These are phyloP conservation scores for Coemansia erecta DNA, from an alignment of 192 early-diverging fungal genomes.

Conservation along the genomic window DNA sequence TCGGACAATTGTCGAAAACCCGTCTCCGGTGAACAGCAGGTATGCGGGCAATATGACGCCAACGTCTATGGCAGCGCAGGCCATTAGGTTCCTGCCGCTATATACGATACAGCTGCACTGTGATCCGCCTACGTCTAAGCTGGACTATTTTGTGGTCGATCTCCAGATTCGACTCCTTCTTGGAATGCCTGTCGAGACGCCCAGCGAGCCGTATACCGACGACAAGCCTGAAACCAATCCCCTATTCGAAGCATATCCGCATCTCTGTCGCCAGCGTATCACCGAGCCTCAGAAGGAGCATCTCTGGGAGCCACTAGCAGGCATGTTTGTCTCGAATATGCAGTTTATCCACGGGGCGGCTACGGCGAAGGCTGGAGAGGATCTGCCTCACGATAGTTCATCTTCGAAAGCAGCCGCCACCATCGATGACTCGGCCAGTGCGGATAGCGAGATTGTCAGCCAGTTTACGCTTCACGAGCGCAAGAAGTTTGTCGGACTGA, in stretches of 20 bases:
- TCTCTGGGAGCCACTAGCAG: conserved; percentile 68
- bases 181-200: conserved; percentile 48
- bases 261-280: conserved; percentile 55
- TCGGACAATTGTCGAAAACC: conserved; percentile 29
- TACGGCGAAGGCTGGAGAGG: not conserved
- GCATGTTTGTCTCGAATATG: conserved; percentile 56
- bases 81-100: conserved; percentile 62
- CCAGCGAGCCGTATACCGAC: conserved; percentile 7
- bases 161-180: conserved; percentile 64
- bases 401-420: conserved; percentile 1
- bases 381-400: not conserved
- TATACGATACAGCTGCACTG: conserved; percentile 66
- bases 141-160: conserved; percentile 66
- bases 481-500: conserved; percentile 58
- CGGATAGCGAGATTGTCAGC: conserved; percentile 21
- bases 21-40: not conserved
- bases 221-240: conserved; percentile 21
- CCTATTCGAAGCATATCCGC: conserved; percentile 61
- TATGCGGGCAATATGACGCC: conserved; percentile 19
- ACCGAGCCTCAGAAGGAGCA: conserved; percentile 62
- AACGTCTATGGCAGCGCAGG: conserved; percentile 42
- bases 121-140: conserved; percentile 36
- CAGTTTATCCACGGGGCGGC: conserved; percentile 31
- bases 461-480: conserved; percentile 60
- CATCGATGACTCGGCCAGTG: not conserved